Evolutionary conservation across 169 alveolate genomes (phyloP).

Genomic region (Plasmodium fragile): DNA sequence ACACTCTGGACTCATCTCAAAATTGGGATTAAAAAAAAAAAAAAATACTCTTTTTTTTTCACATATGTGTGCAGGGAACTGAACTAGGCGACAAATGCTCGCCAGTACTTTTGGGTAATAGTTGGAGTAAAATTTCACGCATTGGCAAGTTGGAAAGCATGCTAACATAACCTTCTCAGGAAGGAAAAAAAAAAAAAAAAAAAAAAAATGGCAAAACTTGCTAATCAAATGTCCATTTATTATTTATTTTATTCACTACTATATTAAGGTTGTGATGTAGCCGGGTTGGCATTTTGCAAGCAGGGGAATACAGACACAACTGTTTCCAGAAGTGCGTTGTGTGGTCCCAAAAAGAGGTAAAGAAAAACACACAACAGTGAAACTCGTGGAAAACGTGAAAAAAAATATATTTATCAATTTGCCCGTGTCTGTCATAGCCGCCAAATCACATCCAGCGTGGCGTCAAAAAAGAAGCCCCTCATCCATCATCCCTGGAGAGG

Average conservation of each 20-base stretch:
- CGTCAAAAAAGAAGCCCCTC: neutral
- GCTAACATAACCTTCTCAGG: neutral
- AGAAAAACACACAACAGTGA: neutral
- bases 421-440: neutral
- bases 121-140: neutral
- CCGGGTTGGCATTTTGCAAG: neutral
- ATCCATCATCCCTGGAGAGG: neutral
- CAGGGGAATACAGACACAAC: neutral
- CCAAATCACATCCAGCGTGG: neutral
- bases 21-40: neutral
- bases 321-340: neutral
- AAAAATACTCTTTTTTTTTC: neutral
- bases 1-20: neutral
- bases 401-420: too few species aligned
- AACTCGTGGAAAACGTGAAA: neutral
- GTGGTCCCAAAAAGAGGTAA: neutral
- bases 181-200: neutral
- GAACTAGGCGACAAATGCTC: neutral
- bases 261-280: neutral
- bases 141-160: neutral
- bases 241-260: neutral
- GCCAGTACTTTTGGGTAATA: neutral
- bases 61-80: neutral
- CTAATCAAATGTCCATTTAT: conserved; percentile 4
- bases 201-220: neutral